Evolutionary conservation across 2,329 filamentous ascomycete genomes (phyloP).

Genomic region (Sclerotinia subarctica): DNA sequence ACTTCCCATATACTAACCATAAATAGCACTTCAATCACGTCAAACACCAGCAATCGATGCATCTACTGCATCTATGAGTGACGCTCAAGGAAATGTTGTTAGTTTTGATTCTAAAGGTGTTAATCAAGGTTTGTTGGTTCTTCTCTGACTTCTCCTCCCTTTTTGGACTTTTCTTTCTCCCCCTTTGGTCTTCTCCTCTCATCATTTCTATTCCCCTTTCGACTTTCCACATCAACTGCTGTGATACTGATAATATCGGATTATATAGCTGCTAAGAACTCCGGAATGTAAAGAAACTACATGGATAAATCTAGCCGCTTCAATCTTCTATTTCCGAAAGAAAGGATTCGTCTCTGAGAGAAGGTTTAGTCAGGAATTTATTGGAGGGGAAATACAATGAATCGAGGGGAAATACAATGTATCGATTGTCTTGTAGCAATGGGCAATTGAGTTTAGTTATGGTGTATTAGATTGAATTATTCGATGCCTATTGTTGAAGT

Average conservation of each 20-base stretch:
- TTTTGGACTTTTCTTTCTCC: background rate
- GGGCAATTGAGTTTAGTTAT: background rate
- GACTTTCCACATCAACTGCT: background rate
- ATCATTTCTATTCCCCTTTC: too few species aligned
- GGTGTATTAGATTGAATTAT: background rate
- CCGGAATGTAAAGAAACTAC: background rate
- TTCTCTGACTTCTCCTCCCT: background rate
- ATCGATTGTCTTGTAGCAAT: background rate
- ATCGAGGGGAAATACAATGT: too few species aligned
- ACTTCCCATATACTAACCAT: background rate
- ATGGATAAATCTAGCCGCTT: background rate
- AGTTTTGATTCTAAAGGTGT: conserved; percentile 30
- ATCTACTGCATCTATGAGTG: conserved; percentile 32
- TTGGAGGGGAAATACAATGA: too few species aligned
- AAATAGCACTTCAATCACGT: background rate
- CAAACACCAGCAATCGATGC: conserved; percentile 21
- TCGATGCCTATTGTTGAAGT: too few species aligned
- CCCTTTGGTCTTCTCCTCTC: background rate
- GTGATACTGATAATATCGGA: background rate
- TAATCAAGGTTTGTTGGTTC: conserved; percentile 17
- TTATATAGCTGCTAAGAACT: background rate
- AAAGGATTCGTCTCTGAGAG: background rate
- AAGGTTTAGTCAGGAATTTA: too few species aligned
- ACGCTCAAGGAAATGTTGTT: conserved; percentile 31
- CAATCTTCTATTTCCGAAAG: background rate